Base-by-base conservation (phyloP, 2,329 filamentous ascomycete species). In the Aspergillus proliferans region DNA sequence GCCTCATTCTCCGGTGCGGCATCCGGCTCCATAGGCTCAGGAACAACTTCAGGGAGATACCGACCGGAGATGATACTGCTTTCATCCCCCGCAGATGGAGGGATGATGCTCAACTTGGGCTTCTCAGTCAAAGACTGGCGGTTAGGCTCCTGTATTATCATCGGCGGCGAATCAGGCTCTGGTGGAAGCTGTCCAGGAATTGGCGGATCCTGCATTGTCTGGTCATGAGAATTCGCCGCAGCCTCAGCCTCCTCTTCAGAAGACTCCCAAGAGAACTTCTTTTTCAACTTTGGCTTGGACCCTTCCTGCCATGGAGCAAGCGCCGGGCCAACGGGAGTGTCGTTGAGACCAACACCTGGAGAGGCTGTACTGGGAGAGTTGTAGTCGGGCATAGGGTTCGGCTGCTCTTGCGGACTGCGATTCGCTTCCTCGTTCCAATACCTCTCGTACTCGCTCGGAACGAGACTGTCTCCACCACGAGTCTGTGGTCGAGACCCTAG, bases 251-350 rank as follows among this genome's bases (percentile, higher is more conserved):
- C 57, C 3, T 54, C 56, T 0, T 58, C 59, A 0, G 59, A 54
- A 15, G 63, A 66, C 52, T 75, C 72, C 72, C 72, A 75, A 2
- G 72, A 75, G 46, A 75, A 75, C 14, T 69, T 66, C 48, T 68
- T 66, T 50, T 66, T 64, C 12, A 72, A 40, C 41, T 60, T 62
- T 5, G 60, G 63, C 21, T 51, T 56, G 24, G 51, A 50, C 6
- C 10, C 26, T 10, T 53, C 52, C 40, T 51, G 41, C 34, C 58
- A 50, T 19, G 46, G 30, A 18, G 49, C 26, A 3, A 45, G 45
- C 3, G 51, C 45, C 38, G 56, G 44, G 30, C 50, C 26, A 18
- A 43, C 15, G 24, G 33, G 30, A 24, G 48, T 48, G 30, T 41
- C 45, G 24, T 48, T 38, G 12, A 52, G 45, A 41, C 57, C 58